These are phyloP conservation scores for Bauhinia variegata DNA, from an alignment of 306 rosid genomes.

Conservation along the genomic window DNA sequence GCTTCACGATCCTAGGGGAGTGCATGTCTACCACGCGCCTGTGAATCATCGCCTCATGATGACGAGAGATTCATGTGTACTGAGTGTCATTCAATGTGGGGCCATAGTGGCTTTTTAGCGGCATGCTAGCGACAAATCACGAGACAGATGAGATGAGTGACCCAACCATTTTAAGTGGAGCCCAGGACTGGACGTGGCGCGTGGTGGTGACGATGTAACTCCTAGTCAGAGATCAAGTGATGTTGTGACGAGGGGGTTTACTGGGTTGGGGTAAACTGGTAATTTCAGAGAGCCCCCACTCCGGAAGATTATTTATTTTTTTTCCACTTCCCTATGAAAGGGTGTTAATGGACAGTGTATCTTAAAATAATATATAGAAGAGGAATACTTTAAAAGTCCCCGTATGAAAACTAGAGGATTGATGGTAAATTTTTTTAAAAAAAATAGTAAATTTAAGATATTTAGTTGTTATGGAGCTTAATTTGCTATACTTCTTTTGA, in stretches of 20 bases:
- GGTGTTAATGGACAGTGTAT: no score
- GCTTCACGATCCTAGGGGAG: conserved; percentile 24
- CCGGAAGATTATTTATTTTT: no score
- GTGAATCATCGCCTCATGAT: conserved; percentile 55
- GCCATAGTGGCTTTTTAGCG: conserved; percentile 18
- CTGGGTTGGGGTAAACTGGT: neutral
- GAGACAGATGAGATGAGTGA: conserved; percentile 30
- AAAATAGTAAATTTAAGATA: no score
- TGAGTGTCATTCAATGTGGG: conserved; percentile 42
- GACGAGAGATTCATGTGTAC: no score
- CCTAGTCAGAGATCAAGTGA: neutral
- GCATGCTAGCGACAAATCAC: conserved; percentile 6
- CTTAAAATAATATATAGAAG: no score
- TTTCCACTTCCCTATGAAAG: no score
- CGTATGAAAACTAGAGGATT: no score
- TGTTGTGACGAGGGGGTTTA: neutral
- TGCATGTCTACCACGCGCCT: conserved; percentile 19
- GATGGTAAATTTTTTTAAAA: no score
- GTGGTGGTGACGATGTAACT: neutral
- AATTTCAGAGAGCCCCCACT: no score
- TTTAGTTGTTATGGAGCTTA: no score
- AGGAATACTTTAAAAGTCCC: no score
- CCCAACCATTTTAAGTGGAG: conserved; percentile 2
- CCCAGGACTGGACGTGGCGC: neutral
- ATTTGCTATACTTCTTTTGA: no score